Conservation (phyloP, 2,329 filamentous ascomycete genomes). For the Fusarium duplospermum region DNA sequence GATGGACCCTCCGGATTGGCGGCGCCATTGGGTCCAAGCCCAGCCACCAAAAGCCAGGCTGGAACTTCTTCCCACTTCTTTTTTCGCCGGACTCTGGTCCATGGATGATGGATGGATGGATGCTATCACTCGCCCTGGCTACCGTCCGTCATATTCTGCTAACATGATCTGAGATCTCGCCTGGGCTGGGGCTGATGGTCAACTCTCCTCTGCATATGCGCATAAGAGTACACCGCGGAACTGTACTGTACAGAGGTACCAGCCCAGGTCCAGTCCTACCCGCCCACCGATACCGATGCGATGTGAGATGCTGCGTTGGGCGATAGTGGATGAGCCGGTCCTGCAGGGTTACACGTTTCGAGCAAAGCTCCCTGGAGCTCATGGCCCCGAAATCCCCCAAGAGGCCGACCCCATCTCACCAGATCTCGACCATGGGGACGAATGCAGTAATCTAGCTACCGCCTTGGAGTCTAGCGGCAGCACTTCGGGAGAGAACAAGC, state of each 20-base stretch:
- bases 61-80: neutral
- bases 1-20: slow-evolving; percentile 10
- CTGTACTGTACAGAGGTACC: neutral
- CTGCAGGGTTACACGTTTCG: slow-evolving; percentile 41
- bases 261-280: slow-evolving; percentile 1
- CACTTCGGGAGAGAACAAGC: slow-evolving; percentile 26
- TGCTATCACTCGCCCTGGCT: slow-evolving; percentile 30
- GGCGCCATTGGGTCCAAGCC: slow-evolving; percentile 23
- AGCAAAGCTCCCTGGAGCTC: slow-evolving; percentile 37
- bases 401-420: slow-evolving; percentile 13
- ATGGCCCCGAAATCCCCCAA: slow-evolving; percentile 21
- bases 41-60: slow-evolving; percentile 14
- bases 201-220: slow-evolving; percentile 40
- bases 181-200: slow-evolving; percentile 36
- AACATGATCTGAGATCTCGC: slow-evolving; percentile 45
- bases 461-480: slow-evolving; percentile 17
- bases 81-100: slow-evolving; percentile 12
- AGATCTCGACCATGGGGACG: slow-evolving; percentile 25
- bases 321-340: slow-evolving; percentile 34
- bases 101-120: slow-evolving; percentile 1
- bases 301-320: slow-evolving; percentile 39
- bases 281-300: slow-evolving; percentile 8
- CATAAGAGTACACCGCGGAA: slow-evolving; percentile 7
- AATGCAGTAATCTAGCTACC: slow-evolving; percentile 21
- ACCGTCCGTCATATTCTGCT: slow-evolving; percentile 36